phyloP scores from a whole-genome alignment of 2,329 filamentous ascomycete species.

The Penicillium sp. region DNA sequence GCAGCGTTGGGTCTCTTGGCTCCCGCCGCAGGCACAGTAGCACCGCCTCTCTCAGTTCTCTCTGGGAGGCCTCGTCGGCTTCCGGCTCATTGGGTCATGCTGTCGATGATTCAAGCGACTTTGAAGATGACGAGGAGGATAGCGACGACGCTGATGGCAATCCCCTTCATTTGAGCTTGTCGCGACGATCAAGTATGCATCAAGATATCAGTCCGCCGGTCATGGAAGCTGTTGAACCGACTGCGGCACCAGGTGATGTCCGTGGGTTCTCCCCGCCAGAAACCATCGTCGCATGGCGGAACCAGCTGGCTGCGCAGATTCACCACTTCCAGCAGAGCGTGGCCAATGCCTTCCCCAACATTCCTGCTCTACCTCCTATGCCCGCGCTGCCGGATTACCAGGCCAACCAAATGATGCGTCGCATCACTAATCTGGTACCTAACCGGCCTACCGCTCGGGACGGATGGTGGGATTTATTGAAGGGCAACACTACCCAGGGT shows the following conservation, averaged over 20 bases:
- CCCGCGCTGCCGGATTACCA: conserved; percentile 67
- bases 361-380: conserved; percentile 56
- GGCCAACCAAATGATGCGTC: conserved; percentile 64
- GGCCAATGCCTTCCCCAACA: conserved; percentile 60
- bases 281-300: conserved; percentile 64
- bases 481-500: conserved; percentile 44
- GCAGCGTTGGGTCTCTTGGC: conserved; percentile 55
- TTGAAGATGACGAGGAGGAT: conserved; percentile 22
- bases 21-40: conserved; percentile 57
- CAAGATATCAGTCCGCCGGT: conserved; percentile 28
- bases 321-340: conserved; percentile 71
- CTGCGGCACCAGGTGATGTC: conserved; percentile 23
- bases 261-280: conserved; percentile 51
- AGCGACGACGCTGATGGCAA: conserved; percentile 20
- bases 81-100: conserved; percentile 45
- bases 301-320: conserved; percentile 67
- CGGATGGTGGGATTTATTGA: conserved; percentile 64
- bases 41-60: conserved; percentile 59
- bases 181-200: conserved; percentile 36
- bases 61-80: conserved; percentile 56
- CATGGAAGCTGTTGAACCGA: conserved; percentile 23
- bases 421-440: conserved; percentile 68
- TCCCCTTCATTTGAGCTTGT: conserved; percentile 26
- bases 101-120: conserved; percentile 38
- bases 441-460: conserved; percentile 53